Evolutionary conservation across 164 flowering plant genomes (phyloP).

Genomic region (Malania oleifera): DNA sequence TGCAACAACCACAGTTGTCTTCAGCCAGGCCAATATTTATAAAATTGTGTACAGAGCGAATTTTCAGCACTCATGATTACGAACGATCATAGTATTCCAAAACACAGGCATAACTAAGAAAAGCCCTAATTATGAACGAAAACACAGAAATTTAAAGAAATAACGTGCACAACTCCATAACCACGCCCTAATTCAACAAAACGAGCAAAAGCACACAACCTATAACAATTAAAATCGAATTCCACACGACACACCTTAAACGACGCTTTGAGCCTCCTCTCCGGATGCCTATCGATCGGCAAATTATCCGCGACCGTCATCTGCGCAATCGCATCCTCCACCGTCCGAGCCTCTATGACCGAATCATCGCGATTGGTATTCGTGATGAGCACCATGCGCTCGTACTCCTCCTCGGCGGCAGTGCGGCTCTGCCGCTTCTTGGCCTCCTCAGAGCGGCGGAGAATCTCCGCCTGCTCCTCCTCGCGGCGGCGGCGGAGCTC

Average conservation of each 20-base stretch:
- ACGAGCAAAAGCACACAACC: neutral
- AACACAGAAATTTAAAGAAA: no score
- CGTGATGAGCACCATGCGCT: conserved; percentile 64
- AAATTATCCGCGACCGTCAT: conserved; percentile 52
- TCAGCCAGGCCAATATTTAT: no score
- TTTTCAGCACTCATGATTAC: no score
- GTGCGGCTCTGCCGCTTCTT: conserved; percentile 54
- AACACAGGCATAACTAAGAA: no score
- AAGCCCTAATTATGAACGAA: no score
- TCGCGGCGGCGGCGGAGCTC: conserved; percentile 60
- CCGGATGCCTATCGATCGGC: conserved; percentile 82
- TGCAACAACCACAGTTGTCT: no score
- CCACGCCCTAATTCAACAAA: no score
- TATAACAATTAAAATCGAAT: neutral
- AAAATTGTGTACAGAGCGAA: no score
- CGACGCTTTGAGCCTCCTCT: conserved; percentile 84
- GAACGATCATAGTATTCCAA: no score
- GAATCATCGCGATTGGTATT: conserved; percentile 85
- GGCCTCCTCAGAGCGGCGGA: conserved; percentile 56
- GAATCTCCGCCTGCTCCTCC: conserved; percentile 57
- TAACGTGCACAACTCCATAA: no score
- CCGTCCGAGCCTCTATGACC: conserved; percentile 74
- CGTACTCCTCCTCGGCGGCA: conserved; percentile 93
- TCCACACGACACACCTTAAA: conserved; percentile 55
- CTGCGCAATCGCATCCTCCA: conserved; percentile 81